Evolutionary conservation across 345 rosid genomes (phyloP).

Genomic region (Populus euphratica): DNA sequence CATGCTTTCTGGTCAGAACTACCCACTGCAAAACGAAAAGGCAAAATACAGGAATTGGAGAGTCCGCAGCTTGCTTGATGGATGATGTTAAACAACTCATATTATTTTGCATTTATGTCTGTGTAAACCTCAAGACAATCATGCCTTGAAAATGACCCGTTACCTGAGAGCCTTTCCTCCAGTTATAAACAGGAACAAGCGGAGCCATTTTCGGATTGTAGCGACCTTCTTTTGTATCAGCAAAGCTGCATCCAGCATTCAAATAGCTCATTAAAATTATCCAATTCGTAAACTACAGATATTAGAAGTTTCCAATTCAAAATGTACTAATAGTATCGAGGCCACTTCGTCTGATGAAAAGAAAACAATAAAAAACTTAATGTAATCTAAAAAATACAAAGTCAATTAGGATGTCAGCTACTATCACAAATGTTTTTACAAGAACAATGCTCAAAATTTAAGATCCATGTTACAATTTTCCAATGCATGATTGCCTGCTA

Average conservation of each 20-base stretch:
- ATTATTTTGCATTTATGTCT: neutral
- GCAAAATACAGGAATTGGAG: conserved; percentile 12
- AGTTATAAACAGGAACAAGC: conserved; percentile 66
- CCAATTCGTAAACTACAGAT: neutral
- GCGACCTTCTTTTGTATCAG: conserved; percentile 94
- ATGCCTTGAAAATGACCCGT: conserved; percentile 14
- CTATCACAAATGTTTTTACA: neutral
- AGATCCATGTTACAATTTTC: neutral
- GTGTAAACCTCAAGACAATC: conserved; percentile 4
- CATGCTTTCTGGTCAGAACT: conserved; percentile 81
- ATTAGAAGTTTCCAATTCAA: neutral
- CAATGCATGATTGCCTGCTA: too few relatives aligned
- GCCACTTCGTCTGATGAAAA: neutral
- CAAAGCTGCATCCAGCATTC: conserved; percentile 60
- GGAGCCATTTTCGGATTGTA: conserved; percentile 93
- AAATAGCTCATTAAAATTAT: neutral
- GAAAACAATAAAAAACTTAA: neutral
- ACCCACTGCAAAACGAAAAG: conserved; percentile 66
- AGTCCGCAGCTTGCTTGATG: conserved; percentile 10
- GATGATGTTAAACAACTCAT: conserved; percentile 1
- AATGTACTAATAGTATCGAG: neutral
- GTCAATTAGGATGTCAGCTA: neutral
- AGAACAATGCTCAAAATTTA: neutral
- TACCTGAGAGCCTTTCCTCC: conserved; percentile 99
- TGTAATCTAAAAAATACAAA: neutral